These are phyloP conservation scores for Talaromyces stipitatus DNA, from an alignment of 495 filamentous ascomycete species.

Conservation along the genomic window DNA sequence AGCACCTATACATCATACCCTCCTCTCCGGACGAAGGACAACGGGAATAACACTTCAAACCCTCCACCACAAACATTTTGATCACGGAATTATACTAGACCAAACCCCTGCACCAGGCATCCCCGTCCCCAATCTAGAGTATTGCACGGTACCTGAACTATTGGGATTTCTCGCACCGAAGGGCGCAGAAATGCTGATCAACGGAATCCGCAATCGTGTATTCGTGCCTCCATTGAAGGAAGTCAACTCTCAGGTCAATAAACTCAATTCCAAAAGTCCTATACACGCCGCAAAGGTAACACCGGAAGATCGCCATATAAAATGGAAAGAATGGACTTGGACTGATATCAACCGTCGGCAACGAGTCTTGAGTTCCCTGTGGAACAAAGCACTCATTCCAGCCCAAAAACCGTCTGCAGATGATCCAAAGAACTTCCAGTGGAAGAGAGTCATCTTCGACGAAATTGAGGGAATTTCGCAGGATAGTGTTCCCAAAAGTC, in stretches of 20 bases:
- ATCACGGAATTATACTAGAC: conserved; percentile 65
- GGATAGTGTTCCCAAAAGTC: conserved; percentile 16
- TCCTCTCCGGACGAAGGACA: conserved; percentile 47
- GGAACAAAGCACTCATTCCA: conserved; percentile 39
- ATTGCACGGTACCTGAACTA: conserved; percentile 36
- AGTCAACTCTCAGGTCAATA: conserved; percentile 21
- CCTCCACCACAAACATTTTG: conserved; percentile 64
- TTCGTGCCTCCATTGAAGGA: conserved; percentile 57
- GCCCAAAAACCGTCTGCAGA: conserved; percentile 8
- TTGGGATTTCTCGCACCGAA: conserved; percentile 29
- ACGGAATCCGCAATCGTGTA: conserved; percentile 46
- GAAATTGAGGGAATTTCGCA: conserved; percentile 28
- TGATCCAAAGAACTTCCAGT: conserved; percentile 19
- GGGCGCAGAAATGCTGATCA: conserved; percentile 55
- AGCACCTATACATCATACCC: conserved; percentile 73
- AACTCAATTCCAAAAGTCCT: conserved; percentile 8
- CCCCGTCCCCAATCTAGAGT: conserved; percentile 34
- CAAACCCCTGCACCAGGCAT: conserved; percentile 54
- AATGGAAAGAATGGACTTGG: conserved; percentile 44
- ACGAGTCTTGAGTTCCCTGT: conserved; percentile 46
- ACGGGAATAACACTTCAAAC: conserved; percentile 83
- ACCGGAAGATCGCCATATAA: conserved; percentile 43
- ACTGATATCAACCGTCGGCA: conserved; percentile 40
- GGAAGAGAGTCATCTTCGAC: conserved; percentile 34
- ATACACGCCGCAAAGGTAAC: conserved; percentile 46